Conservation (phyloP, 257 asterid genomes). For the Cruciata laevipes region DNA sequence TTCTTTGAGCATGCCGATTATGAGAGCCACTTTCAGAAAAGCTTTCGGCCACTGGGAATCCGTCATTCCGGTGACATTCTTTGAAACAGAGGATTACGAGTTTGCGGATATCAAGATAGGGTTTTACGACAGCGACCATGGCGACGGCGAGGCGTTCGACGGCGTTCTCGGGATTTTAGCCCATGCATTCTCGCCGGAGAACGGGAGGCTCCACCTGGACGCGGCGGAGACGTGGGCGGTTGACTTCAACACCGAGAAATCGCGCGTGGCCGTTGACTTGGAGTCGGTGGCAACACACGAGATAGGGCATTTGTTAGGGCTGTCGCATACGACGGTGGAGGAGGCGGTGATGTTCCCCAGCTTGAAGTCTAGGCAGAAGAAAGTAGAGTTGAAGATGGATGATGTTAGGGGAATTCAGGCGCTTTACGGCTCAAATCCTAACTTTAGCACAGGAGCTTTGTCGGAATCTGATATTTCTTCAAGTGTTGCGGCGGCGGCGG, state of each 20-base stretch:
- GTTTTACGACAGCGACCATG: slow-evolving; percentile 67
- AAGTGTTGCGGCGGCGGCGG: slow-evolving; percentile 22
- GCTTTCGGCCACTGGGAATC: slow-evolving; percentile 68
- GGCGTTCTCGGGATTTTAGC: slow-evolving; percentile 77
- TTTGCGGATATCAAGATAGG: slow-evolving; percentile 70
- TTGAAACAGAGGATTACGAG: slow-evolving; percentile 47
- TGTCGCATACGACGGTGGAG: slow-evolving; percentile 47
- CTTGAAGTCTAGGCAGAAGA: slow-evolving; percentile 55
- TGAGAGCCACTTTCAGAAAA: slow-evolving; percentile 35
- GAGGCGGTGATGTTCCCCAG: slow-evolving; percentile 90
- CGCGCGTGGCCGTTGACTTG: slow-evolving; percentile 61
- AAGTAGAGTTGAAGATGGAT: slow-evolving; percentile 49
- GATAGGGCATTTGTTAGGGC: slow-evolving; percentile 76
- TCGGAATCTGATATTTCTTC: slow-evolving; percentile 52
- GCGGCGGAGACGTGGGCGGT: slow-evolving; percentile 91
- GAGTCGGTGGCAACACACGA: slow-evolving; percentile 94
- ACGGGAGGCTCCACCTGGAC: slow-evolving; percentile 79
- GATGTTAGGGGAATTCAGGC: slow-evolving; percentile 71
- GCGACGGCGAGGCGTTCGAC: slow-evolving; percentile 81
- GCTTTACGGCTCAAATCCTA: slow-evolving; percentile 71
- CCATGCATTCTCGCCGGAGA: slow-evolving; percentile 83
- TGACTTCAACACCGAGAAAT: slow-evolving; percentile 42
- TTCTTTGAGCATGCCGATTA: slow-evolving; percentile 24
- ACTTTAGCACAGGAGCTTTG: slow-evolving; percentile 37
- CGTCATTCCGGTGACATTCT: slow-evolving; percentile 54